phyloP scores from a whole-genome alignment of 2,329 filamentous ascomycete species.

The Ascochyta lentis region DNA sequence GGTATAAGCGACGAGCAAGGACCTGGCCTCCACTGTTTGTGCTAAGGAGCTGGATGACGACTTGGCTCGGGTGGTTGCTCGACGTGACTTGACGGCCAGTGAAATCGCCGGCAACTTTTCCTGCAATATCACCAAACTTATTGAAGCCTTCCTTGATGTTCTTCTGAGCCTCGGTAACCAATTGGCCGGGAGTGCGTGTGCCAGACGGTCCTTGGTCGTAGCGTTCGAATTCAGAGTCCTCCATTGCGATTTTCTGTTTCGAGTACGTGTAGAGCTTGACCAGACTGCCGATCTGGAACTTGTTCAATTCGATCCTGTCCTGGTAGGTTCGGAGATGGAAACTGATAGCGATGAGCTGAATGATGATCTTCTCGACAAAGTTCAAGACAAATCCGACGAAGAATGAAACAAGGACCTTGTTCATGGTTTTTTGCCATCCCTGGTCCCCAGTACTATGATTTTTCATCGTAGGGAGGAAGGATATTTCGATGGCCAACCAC shows the following conservation, averaged over 20 bases:
- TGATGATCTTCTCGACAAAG: constrained; percentile 88
- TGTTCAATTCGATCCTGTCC: constrained; percentile 89
- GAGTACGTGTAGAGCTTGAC: constrained; percentile 71
- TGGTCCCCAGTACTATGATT: constrained; percentile 63
- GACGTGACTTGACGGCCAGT: constrained; percentile 74
- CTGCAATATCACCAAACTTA: constrained; percentile 85
- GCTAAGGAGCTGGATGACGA: constrained; percentile 78
- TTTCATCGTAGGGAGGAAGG: constrained; percentile 82
- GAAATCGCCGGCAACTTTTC: constrained; percentile 87
- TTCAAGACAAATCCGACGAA: constrained; percentile 83
- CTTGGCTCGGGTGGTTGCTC: constrained; percentile 81
- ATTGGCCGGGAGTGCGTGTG: constrained; percentile 73
- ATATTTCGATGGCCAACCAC: constrained; percentile 86
- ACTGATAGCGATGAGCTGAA: constrained; percentile 91
- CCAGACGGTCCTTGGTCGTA: constrained; percentile 60
- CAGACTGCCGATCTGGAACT: constrained; percentile 78
- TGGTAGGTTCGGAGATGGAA: constrained; percentile 93
- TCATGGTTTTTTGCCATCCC: constrained; percentile 78
- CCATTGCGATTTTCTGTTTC: constrained; percentile 68
- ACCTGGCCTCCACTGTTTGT: constrained; percentile 79
- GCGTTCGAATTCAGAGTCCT: constrained; percentile 79
- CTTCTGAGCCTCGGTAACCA: constrained; percentile 72
- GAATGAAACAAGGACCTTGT: constrained; percentile 86
- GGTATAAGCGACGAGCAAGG: constrained; percentile 84
- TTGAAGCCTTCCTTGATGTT: constrained; percentile 77